phyloP scores from a whole-genome alignment of 306 rosid genomes.

The Vigna trinervia region DNA sequence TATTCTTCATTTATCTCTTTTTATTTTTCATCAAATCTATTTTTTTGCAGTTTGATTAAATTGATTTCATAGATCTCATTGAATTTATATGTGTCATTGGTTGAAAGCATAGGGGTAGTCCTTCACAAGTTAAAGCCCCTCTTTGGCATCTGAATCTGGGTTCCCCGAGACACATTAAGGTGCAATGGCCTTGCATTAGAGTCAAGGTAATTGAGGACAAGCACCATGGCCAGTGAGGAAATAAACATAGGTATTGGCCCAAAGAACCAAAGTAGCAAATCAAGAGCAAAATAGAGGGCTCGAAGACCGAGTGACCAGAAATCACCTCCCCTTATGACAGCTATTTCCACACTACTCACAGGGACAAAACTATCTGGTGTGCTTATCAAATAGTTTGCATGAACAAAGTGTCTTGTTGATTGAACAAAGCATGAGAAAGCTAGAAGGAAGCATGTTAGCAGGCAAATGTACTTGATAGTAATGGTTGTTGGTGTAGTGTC shows the following conservation, averaged over 20 bases:
- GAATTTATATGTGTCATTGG: neutral
- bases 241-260: conserved; percentile 87
- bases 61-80: conserved; percentile 12
- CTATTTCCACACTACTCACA: conserved; percentile 55
- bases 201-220: conserved; percentile 59
- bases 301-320: conserved; percentile 84
- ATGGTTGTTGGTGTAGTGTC: conserved; percentile 57
- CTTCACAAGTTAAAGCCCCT: conserved; percentile 30
- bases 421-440: conserved; percentile 78
- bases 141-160: conserved; percentile 24
- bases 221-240: conserved; percentile 63
- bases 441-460: conserved; percentile 69
- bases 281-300: conserved; percentile 75
- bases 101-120: neutral
- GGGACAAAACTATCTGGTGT: conserved; percentile 66
- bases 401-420: conserved; percentile 76
- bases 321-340: conserved; percentile 77
- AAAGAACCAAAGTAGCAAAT: conserved; percentile 79
- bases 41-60: neutral
- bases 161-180: conserved; percentile 17
- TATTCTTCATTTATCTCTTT: neutral
- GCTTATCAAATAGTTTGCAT: conserved; percentile 75
- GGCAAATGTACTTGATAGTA: conserved; percentile 68
- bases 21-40: neutral
- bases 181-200: conserved; percentile 65